These are phyloP conservation scores for Stromatinia cepivora DNA, from an alignment of 2,329 filamentous ascomycete species.

Conservation along the genomic window DNA sequence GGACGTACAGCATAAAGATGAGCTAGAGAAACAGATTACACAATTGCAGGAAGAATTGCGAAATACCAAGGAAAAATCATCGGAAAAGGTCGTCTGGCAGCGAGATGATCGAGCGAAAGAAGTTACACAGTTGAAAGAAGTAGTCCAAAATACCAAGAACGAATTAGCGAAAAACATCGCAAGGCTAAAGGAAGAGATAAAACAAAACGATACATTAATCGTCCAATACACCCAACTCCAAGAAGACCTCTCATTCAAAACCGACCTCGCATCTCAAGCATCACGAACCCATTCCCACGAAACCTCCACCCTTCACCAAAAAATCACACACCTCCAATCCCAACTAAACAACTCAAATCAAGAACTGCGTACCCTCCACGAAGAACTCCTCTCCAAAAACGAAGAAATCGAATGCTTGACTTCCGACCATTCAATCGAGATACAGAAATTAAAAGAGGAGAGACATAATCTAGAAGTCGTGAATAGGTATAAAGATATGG, in stretches of 20 bases:
- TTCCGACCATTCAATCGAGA: background rate
- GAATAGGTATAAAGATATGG: background rate
- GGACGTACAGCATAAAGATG: background rate
- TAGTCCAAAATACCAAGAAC: too few species aligned
- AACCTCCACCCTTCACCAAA: fast-evolving
- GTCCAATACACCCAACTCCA: background rate
- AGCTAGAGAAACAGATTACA: background rate
- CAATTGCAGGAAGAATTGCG: background rate
- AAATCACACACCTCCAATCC: background rate
- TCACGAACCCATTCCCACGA: fast-evolving
- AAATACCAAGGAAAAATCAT: background rate
- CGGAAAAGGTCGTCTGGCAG: background rate
- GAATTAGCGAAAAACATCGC: too few species aligned
- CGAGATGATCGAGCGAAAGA: too few species aligned
- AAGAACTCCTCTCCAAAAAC: background rate
- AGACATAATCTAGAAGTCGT: fast-evolving
- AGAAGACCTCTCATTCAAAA: background rate
- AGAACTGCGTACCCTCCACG: fast-evolving
- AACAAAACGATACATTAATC: fast-evolving
- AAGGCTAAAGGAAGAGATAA: background rate
- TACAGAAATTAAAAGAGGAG: background rate
- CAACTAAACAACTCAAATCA: background rate
- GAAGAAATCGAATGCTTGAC: background rate
- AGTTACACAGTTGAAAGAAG: too few species aligned
- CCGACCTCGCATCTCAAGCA: background rate